These are phyloP conservation scores for Nannochloropsis gaditana DNA, from an alignment of 108 stramenopile genomes.

Conservation along the genomic window DNA sequence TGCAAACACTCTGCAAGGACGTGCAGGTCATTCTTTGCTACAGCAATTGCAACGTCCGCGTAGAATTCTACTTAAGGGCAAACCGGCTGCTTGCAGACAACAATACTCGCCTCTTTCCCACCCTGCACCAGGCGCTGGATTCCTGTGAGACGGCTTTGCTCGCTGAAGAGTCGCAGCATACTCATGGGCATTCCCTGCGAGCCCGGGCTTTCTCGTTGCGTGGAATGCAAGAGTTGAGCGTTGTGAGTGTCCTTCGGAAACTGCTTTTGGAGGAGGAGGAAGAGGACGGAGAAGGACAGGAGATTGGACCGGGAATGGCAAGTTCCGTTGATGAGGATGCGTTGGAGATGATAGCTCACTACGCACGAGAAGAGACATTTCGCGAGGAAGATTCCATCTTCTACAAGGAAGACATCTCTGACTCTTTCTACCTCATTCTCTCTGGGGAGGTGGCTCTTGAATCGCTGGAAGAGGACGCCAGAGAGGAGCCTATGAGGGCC, in stretches of 20 bases:
- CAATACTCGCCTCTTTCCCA: conserved; percentile 29
- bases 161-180: not conserved
- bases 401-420: conserved; percentile 26
- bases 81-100: conserved; percentile 23
- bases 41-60: not conserved
- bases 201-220: not conserved
- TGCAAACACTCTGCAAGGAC: conserved; percentile 24
- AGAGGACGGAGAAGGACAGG: not conserved
- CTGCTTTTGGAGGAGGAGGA: conserved; percentile 24
- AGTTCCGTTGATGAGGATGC: not conserved
- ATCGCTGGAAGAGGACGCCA: conserved; percentile 26
- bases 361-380: conserved; percentile 24
- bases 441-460: conserved; percentile 28
- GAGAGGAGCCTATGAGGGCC: too few relatives aligned
- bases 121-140: conserved; percentile 36
- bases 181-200: conserved; percentile 19
- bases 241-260: not conserved
- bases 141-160: conserved; percentile 41
- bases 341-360: not conserved
- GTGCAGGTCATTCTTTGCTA: conserved; percentile 37
- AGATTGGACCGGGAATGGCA: not conserved
- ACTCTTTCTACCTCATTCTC: conserved; percentile 33
- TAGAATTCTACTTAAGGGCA: not conserved
- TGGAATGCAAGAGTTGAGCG: not conserved
- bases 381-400: conserved; percentile 23